Conservation (phyloP, 1,284 basidiomycete genomes). For the Caloboletus inedulis region DNA sequence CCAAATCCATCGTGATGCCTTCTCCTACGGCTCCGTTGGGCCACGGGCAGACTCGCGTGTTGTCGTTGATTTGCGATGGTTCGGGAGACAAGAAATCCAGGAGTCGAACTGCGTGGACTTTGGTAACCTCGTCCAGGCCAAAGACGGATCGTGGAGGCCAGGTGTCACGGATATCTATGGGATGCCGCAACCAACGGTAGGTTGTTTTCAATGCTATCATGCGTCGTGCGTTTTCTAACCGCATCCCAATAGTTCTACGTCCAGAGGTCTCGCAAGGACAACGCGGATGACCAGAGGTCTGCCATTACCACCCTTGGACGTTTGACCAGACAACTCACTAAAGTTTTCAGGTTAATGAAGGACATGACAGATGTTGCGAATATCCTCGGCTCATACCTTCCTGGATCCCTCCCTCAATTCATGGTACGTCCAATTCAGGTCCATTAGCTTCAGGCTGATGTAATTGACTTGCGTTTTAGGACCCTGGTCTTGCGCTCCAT, state of each 20-base stretch:
- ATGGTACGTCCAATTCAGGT: neutral
- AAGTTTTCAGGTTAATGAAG: neutral
- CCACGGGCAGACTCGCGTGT: neutral
- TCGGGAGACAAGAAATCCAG: neutral
- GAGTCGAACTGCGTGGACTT: neutral
- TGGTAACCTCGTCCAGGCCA: neutral
- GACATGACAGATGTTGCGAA: neutral
- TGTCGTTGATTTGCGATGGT: neutral
- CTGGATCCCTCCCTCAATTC: neutral
- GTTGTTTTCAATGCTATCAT: neutral
- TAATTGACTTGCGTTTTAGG: neutral
- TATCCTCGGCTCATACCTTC: neutral
- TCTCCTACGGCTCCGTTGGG: neutral
- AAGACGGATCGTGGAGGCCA: neutral
- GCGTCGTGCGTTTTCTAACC: neutral
- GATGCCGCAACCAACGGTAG: neutral
- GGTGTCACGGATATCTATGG: neutral
- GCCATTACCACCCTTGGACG: neutral
- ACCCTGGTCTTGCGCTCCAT: neutral
- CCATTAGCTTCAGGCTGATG: neutral
- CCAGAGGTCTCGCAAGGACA: neutral
- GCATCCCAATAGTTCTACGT: neutral
- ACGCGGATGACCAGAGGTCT: neutral
- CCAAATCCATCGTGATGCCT: neutral
- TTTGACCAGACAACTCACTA: neutral